Evolutionary conservation across 176 grass and related monocot genomes (phyloP), one percentile per base, ranked within the genome.

Genomic region (Calamus simplicifolius): DNA sequence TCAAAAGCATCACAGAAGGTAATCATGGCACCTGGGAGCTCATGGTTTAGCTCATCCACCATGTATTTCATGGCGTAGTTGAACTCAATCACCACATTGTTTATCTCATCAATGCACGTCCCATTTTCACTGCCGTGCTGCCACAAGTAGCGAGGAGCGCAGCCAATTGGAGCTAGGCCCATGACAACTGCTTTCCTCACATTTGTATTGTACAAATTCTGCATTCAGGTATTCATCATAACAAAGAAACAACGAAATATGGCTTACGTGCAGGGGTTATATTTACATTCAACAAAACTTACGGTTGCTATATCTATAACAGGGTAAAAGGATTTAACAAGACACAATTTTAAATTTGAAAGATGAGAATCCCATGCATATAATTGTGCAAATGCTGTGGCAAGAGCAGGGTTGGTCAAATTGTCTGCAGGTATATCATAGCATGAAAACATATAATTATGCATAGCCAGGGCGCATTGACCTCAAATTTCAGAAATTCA

Each of bases 191-290:
- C 56, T 56, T 87, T 94, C 2, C 84, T 64, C 14, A 73, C 84
- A 16, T 88, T 94, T 23, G 79, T 83, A 53, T 79, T 81, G 64
- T 94, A 94, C 63, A 94, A 53, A 65, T 83, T 85, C 89, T 94
- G 74, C 43, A 80, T 8, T 63, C 59, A 43, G 8, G 7, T 43
- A 13, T 43, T 43, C 12, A 43, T 43, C 12, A 43, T 43, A 43
- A 12, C 35, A 43, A 43, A 43, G 10, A 43, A 12, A 2, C 35
- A 43, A 43, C 12, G 35, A 43, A 13, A 13, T 7, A 12, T 43
- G 35, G 35, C 35, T 10, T 0, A 43, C 8, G 35, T 2, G 35
- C 35, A 43, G 35, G 35, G 8, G 12, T 10, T 13, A 13, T 2
- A 13, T 43, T 43, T 2, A 3, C 35, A 43, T 43, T n/a, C 19